These are phyloP conservation scores for Malania oleifera DNA, from an alignment of 164 flowering plant genomes.

Conservation along the genomic window DNA sequence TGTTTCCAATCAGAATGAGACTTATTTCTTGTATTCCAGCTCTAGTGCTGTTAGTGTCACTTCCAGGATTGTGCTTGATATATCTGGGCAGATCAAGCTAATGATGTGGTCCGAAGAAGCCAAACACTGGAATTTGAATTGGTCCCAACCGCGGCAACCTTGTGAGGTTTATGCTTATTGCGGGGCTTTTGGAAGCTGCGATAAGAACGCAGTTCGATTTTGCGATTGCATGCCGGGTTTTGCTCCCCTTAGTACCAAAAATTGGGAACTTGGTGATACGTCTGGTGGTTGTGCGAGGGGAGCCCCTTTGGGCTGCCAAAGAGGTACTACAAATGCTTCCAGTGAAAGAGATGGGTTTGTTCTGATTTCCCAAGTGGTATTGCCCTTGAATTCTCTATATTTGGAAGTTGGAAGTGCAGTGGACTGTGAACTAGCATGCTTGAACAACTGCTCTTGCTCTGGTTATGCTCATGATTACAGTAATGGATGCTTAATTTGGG, in stretches of 20 bases:
- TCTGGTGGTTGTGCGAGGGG: constrained; percentile 9
- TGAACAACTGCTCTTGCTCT: constrained; percentile 21
- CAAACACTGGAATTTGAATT: background rate
- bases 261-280: background rate
- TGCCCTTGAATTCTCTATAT: constrained; percentile 2
- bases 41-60: background rate
- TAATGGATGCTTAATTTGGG: constrained; percentile 20
- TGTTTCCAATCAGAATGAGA: constrained; percentile 6
- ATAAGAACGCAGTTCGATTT: background rate
- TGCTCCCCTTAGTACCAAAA: background rate
- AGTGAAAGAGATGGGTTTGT: background rate
- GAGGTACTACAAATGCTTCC: too few species aligned
- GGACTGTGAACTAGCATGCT: constrained; percentile 19
- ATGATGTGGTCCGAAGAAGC: background rate
- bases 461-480: constrained; percentile 13
- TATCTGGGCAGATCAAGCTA: background rate
- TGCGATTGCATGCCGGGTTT: background rate
- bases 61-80: background rate
- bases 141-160: background rate
- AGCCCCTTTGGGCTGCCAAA: background rate
- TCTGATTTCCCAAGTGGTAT: background rate
- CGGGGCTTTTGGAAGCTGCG: background rate
- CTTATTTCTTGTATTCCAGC: constrained; percentile 6
- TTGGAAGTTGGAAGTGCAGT: constrained; percentile 7
- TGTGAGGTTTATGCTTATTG: constrained; percentile 7